Conservation (phyloP, 805 yeast species). For the Ogataea nitratoaversa region DNA sequence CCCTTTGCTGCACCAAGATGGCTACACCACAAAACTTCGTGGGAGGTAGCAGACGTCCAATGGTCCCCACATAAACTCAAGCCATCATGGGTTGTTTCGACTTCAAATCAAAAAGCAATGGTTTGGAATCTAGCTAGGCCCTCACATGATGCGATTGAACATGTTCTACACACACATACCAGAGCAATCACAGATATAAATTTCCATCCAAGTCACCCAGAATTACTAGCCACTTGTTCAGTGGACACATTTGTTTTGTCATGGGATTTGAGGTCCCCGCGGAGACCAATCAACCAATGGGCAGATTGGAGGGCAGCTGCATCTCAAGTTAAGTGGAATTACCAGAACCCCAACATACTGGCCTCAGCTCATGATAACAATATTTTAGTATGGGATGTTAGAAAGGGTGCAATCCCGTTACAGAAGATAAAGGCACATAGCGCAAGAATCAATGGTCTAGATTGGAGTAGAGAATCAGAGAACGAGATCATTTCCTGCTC, state of each 20-base stretch:
- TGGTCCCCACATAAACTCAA: conserved; percentile 91
- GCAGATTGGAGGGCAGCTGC: conserved; percentile 98
- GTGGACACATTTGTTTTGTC: conserved; percentile 82
- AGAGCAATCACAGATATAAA: conserved; percentile 95
- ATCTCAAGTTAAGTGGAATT: conserved; percentile 92
- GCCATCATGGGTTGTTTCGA: conserved; percentile 88
- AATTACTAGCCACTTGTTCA: conserved; percentile 85
- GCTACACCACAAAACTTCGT: conserved; percentile 85
- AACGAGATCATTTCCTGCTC: conserved; percentile 75
- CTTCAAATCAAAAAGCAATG: conserved; percentile 92
- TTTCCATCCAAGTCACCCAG: conserved; percentile 85
- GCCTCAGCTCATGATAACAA: conserved; percentile 85
- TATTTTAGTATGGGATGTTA: conserved; percentile 81
- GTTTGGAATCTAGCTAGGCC: conserved; percentile 84
- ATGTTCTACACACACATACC: conserved; percentile 82
- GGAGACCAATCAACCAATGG: conserved; percentile 66
- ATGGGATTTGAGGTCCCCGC: conserved; percentile 88
- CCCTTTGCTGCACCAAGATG: conserved; percentile 94
- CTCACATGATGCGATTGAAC: conserved; percentile 66
- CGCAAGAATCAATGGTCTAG: conserved; percentile 87
- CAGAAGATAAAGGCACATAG: conserved; percentile 66
- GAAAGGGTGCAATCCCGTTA: conserved; percentile 78
- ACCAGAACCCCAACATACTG: conserved; percentile 64
- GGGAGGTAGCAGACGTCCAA: conserved; percentile 99
- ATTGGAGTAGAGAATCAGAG: conserved; percentile 62